These are phyloP conservation scores for Cercospora janseana DNA, from an alignment of 2,329 filamentous ascomycete species.

Conservation along the genomic window DNA sequence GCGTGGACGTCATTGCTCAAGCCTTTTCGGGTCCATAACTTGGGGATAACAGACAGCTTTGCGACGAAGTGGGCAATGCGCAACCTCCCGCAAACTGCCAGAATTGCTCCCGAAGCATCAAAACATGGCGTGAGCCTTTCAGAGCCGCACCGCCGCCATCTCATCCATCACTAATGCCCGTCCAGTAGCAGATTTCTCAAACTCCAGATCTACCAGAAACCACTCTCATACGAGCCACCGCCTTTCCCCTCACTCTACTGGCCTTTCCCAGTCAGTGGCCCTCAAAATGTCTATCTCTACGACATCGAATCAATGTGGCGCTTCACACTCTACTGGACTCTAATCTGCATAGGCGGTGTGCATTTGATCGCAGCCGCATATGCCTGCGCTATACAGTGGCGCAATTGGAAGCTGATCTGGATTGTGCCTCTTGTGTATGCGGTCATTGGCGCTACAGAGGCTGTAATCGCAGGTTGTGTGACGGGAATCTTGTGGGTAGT, in stretches of 20 bases:
- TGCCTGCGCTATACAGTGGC: constrained; percentile 68
- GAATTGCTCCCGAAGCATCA: not conserved
- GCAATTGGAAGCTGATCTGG: constrained; percentile 62
- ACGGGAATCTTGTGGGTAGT: constrained; percentile 70
- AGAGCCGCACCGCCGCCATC: not conserved
- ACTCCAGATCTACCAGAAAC: constrained; percentile 47
- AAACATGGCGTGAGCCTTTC: constrained; percentile 13
- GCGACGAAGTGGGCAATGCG: no score
- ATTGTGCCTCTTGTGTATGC: constrained; percentile 69
- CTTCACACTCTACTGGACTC: constrained; percentile 83
- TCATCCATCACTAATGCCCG: not conserved
- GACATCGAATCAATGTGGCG: constrained; percentile 76
- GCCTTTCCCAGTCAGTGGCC: constrained; percentile 59
- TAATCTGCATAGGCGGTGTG: constrained; percentile 73
- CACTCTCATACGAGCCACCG: constrained; percentile 64
- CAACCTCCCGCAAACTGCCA: not conserved
- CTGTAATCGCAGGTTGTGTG: constrained; percentile 74
- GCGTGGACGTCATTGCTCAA: not conserved
- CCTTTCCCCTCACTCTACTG: constrained; percentile 80
- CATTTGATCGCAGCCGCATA: constrained; percentile 70
- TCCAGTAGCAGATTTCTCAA: constrained; percentile 44
- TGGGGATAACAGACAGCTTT: no score
- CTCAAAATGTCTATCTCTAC: constrained; percentile 66
- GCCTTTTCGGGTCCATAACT: no score
- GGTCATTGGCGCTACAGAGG: constrained; percentile 71